Percentiles rank a stretch among this genome's conserved stretches.
Evolutionary conservation across 2,329 filamentous ascomycete genomes (phyloP).

Genomic region (Didymella pomorum): DNA sequence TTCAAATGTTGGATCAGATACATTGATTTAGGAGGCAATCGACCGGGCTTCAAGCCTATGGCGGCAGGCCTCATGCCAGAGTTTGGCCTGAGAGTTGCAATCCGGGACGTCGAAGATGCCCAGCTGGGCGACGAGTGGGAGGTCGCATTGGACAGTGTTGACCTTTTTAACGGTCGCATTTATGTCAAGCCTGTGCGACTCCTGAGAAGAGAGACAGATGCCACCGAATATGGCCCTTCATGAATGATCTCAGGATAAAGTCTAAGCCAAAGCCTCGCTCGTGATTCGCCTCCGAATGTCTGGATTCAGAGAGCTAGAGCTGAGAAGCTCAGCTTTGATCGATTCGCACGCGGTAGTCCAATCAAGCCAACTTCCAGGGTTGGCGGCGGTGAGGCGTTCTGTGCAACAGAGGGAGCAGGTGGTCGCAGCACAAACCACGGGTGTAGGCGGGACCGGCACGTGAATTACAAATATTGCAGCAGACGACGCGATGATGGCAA

Average conservation of each 20-base stretch:
- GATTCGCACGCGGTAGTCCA: neutral
- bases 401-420: conserved; percentile 26
- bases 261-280: neutral
- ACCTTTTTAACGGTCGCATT: conserved; percentile 46
- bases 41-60: conserved; percentile 3
- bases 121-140: conserved; percentile 58
- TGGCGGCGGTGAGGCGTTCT: conserved; percentile 29
- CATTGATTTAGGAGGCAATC: conserved; percentile 12
- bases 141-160: conserved; percentile 48
- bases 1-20: conserved; percentile 49
- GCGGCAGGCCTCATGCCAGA: conserved; percentile 30
- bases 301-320: neutral
- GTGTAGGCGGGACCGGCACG: neutral
- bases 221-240: neutral
- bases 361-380: neutral
- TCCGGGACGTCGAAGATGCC: conserved; percentile 27
- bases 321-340: conserved; percentile 3
- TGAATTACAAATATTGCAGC: conserved; percentile 25
- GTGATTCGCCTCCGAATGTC: neutral
- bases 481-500: conserved; percentile 8
- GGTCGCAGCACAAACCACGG: neutral
- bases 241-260: neutral
- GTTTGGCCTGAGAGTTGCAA: conserved; percentile 24
- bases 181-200: conserved; percentile 51
- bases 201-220: conserved; percentile 36